Base-by-base conservation (phyloP, 805 yeast genomes). In the Candida xyloterini region DNA sequence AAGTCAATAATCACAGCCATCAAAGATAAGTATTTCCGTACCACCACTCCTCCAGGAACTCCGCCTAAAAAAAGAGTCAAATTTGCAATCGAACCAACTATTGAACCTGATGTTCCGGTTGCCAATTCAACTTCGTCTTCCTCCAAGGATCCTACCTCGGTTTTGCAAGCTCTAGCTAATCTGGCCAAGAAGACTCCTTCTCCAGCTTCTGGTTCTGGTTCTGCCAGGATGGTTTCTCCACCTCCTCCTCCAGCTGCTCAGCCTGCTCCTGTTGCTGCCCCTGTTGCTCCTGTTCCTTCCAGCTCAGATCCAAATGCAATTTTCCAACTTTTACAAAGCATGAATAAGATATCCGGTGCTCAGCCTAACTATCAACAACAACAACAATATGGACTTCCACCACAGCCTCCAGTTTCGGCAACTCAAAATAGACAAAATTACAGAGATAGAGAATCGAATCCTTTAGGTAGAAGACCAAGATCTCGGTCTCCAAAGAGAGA, bases 1-100 rank as follows among this genome's bases (percentile, higher is more conserved):
- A 74, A 76, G 30, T 69, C 71, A 28, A 65, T 72, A 23, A 67
- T 93, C 40, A 62, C 71, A 31, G 58, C 71, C 14, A 73, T 87
- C 43, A 76, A 81, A 57, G 62, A 69, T 10, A 80, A 75, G 55
- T 76, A 76, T 59, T 84, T 82, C 54, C 66, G 63, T 35, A 67
- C 88, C 11, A 73, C 79, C 8, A 82, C 95, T 4, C 91, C 93
- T 27, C 83, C 83, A 2, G 83, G 78, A 20, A 74, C 84, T 11
- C 84, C 84, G 28, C 78, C 79, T n/a, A 45, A 48, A 38, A 53
- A 55, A 44, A 48, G 49, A 55, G 43, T 56, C 59, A 50, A 56
- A 53, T 36, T 62, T 57, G 55, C 60, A 24, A 35, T 43, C 14
- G 48, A 38, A 20, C 39, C 46, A 20, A 14, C 53, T n/a, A 16